These are phyloP conservation scores for Phytopythium ostracodes DNA, from an alignment of 352 stramenopile genomes.

Conservation along the genomic window DNA sequence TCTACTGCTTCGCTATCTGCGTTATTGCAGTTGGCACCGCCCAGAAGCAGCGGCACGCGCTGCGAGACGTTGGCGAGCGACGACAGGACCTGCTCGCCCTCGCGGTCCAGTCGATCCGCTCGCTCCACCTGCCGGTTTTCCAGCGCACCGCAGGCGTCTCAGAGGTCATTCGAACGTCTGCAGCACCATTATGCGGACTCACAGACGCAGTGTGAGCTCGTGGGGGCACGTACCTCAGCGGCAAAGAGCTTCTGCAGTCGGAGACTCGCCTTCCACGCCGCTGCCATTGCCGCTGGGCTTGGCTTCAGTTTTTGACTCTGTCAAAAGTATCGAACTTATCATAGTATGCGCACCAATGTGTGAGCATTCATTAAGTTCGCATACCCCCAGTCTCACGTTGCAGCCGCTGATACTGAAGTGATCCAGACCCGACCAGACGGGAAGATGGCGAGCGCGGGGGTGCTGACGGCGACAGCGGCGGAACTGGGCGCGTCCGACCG, in stretches of 20 bases:
- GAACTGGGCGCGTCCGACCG: background rate
- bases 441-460: background rate
- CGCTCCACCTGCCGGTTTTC: conserved; percentile 28
- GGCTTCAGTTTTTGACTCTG: background rate
- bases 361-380: background rate
- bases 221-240: too few species aligned
- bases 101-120: conserved; percentile 45
- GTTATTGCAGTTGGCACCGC: background rate
- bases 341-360: too few species aligned
- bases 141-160: background rate
- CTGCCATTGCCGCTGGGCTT: background rate
- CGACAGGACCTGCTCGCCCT: conserved; percentile 60
- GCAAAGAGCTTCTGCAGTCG: background rate
- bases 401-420: too few species aligned
- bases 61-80: conserved; percentile 66
- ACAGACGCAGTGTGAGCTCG: too few species aligned
- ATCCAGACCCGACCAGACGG: background rate
- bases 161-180: too few species aligned
- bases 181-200: too few species aligned
- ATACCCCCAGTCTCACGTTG: too few species aligned
- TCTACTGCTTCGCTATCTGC: conserved; percentile 3
- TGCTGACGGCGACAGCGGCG: background rate
- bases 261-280: background rate
- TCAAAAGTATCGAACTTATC: background rate
- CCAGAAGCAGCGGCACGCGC: conserved; percentile 46